Conservation (phyloP, 1,284 basidiomycete species). For the Ustilago curta region DNA sequence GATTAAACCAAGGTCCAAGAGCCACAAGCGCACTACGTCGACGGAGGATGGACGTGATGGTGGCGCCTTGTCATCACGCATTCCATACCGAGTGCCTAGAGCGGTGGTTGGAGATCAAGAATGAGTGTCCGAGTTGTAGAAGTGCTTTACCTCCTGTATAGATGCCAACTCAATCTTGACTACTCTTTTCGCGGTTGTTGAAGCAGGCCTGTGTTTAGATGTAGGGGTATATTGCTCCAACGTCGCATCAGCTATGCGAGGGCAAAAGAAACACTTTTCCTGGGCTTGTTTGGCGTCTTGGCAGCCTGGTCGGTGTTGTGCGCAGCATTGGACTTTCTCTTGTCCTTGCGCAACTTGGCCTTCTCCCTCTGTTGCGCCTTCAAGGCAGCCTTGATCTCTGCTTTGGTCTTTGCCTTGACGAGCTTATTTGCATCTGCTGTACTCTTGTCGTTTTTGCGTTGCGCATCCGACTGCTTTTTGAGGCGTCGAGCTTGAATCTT, state of each 20-base stretch:
- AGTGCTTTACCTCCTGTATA: conserved; percentile 30
- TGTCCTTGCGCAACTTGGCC: conserved; percentile 31
- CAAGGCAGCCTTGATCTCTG: conserved; percentile 42
- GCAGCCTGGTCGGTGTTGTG: background rate
- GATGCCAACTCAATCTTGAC: background rate
- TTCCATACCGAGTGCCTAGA: conserved; percentile 50
- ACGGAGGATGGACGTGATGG: conserved; percentile 42
- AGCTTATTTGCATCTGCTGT: background rate
- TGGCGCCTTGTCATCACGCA: conserved; percentile 42
- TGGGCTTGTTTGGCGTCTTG: conserved; percentile 4
- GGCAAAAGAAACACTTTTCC: conserved; percentile 44
- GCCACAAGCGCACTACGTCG: conserved; percentile 10
- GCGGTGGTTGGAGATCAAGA: conserved; percentile 48
- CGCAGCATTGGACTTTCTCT: conserved; percentile 5
- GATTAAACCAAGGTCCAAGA: conserved; percentile 18
- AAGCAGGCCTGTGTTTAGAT: background rate
- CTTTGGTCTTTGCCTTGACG: conserved; percentile 25
- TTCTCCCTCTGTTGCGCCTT: conserved; percentile 35
- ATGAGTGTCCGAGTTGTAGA: conserved; percentile 51
- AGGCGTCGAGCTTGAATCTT: conserved; percentile 15
- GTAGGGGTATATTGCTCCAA: background rate
- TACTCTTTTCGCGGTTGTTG: background rate
- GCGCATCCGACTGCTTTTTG: conserved; percentile 13
- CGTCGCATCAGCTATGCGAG: conserved; percentile 4
- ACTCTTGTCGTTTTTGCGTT: conserved; percentile 11